Percentiles rank a stretch among this genome's conserved stretches.
phyloP scores from a whole-genome alignment of 2,329 filamentous ascomycete species.

The Paramyrothecium sp. region DNA sequence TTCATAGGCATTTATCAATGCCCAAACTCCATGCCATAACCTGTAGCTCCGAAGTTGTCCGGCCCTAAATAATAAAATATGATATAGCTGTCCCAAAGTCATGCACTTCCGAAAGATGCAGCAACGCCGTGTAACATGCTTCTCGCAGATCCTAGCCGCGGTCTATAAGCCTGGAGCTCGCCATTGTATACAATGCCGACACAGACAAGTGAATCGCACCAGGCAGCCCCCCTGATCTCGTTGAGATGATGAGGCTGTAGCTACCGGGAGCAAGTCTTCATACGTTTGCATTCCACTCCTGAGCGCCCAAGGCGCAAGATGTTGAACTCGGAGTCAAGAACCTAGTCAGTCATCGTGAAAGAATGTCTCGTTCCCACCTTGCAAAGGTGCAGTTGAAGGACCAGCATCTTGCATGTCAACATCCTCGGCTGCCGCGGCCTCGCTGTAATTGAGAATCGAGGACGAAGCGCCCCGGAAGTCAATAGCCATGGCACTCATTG shows the following conservation, averaged over 20 bases:
- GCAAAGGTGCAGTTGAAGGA: conserved; percentile 52
- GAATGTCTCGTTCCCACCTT: conserved; percentile 45
- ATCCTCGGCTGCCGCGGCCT: conserved; percentile 41
- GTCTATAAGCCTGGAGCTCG: conserved; percentile 29
- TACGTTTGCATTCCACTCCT: too few relatives aligned
- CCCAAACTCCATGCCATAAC: conserved; percentile 13
- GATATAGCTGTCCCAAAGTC: conserved; percentile 24
- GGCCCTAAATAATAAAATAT: conserved; percentile 22
- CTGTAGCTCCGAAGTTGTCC: conserved; percentile 14
- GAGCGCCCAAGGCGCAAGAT: too few relatives aligned
- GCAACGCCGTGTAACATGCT: conserved; percentile 34
- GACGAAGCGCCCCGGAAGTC: conserved; percentile 36
- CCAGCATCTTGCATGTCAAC: conserved; percentile 57
- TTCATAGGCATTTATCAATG: conserved; percentile 4
- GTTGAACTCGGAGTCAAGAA: not conserved
- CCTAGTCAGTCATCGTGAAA: conserved; percentile 44
- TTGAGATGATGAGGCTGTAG: conserved; percentile 6
- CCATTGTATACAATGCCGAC: conserved; percentile 24
- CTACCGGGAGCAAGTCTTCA: not conserved
- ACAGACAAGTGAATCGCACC: not conserved
- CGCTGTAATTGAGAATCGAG: conserved; percentile 24
- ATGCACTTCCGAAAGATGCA: conserved; percentile 25
- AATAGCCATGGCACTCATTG: conserved; percentile 49
- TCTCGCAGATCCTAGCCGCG: conserved; percentile 23
- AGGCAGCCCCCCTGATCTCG: conserved; percentile 1